These are phyloP conservation scores for Cicer arietinum DNA, from an alignment of 306 rosid genomes.

Conservation along the genomic window DNA sequence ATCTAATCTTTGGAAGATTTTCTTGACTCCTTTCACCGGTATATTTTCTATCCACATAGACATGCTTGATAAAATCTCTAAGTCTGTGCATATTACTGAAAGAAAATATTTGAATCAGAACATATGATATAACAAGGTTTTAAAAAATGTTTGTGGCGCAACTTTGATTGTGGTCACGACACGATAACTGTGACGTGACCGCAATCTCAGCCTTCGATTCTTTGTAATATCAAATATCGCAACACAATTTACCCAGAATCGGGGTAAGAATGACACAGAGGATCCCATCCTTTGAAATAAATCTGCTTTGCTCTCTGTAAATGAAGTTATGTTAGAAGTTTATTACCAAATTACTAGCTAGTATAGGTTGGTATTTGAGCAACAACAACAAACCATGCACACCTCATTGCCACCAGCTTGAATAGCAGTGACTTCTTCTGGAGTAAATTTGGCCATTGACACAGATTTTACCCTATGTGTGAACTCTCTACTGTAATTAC, in stretches of 20 bases:
- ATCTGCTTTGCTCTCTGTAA: slow-evolving; percentile 76
- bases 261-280: slow-evolving; percentile 61
- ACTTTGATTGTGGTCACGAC: neutral
- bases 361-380: neutral
- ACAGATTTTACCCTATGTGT: slow-evolving; percentile 92
- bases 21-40: slow-evolving; percentile 61
- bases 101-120: slow-evolving; percentile 49
- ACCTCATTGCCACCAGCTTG: slow-evolving; percentile 97
- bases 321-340: slow-evolving; percentile 34
- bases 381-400: slow-evolving; percentile 25
- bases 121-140: slow-evolving; percentile 38
- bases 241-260: slow-evolving; percentile 59
- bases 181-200: neutral
- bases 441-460: slow-evolving; percentile 79
- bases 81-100: slow-evolving; percentile 72
- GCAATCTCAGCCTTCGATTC: neutral
- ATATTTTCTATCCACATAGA: slow-evolving; percentile 71
- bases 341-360: slow-evolving; percentile 1
- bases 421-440: slow-evolving; percentile 81
- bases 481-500: slow-evolving; percentile 78
- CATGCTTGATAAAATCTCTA: slow-evolving; percentile 77
- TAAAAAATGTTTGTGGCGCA: neutral
- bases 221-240: neutral
- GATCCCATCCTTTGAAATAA: slow-evolving; percentile 81
- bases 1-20: slow-evolving; percentile 57